Evolutionary conservation across 2,329 filamentous ascomycete genomes (phyloP).

Genomic region (Akanthomyces lecanii): DNA sequence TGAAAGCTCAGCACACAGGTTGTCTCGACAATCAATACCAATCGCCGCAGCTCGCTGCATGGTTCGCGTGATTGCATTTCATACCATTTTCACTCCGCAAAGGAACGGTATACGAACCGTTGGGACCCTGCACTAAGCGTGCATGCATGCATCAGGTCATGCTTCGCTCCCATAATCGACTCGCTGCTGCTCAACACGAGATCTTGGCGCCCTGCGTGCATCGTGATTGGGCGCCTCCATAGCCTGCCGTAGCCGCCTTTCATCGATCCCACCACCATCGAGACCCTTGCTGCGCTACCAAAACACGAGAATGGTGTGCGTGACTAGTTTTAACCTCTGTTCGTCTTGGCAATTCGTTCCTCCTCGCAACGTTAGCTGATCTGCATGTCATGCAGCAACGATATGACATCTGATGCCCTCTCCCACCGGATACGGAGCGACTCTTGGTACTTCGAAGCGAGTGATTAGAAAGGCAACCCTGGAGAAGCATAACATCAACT

Average conservation of each 20-base stretch:
- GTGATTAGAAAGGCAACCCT: not conserved
- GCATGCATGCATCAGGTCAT: conserved; percentile 11
- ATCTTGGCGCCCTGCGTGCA: conserved; percentile 3
- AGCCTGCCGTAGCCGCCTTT: not conserved
- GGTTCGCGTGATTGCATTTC: not conserved
- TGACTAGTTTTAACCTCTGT: not conserved
- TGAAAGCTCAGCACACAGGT: not conserved
- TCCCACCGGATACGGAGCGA: not conserved
- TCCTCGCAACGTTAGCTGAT: not conserved
- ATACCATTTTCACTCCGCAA: not conserved
- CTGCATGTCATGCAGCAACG: not conserved
- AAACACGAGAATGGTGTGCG: conserved; percentile 10
- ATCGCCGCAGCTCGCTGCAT: not conserved
- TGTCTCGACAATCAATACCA: too few species aligned
- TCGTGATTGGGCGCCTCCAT: conserved; percentile 8
- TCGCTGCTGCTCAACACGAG: conserved; percentile 14
- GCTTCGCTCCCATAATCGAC: not conserved
- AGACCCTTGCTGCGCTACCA: not conserved
- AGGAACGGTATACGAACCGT: conserved; percentile 1
- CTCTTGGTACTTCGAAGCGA: not conserved
- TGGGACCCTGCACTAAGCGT: not conserved
- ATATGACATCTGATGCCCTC: not conserved
- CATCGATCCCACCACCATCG: not conserved
- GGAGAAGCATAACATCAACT: not conserved
- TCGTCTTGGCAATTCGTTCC: not conserved